Percentiles rank a stretch among this genome's conserved stretches.
phyloP scores from a whole-genome alignment of 495 filamentous ascomycete genomes.

The Podospora didyma region DNA sequence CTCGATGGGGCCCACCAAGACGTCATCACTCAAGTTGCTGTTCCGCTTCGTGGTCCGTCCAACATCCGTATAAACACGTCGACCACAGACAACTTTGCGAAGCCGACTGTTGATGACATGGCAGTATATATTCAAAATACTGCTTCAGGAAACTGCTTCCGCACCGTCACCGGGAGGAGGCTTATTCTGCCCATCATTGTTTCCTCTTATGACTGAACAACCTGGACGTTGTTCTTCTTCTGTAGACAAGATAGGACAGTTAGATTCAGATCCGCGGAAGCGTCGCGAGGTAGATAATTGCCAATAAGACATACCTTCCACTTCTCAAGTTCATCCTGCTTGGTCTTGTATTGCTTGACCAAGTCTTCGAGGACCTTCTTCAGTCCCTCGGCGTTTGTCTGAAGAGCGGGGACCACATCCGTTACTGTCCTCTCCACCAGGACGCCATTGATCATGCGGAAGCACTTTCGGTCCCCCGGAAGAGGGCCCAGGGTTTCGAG shows the following conservation, averaged over 20 bases:
- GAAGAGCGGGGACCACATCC: conserved; percentile 84
- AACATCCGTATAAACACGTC: not conserved
- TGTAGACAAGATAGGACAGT: conserved; percentile 34
- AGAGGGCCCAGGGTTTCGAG: conserved; percentile 89
- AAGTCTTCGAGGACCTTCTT: conserved; percentile 95
- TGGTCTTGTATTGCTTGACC: conserved; percentile 92
- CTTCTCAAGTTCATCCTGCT: conserved; percentile 92
- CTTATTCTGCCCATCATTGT: not conserved
- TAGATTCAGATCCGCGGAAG: conserved; percentile 19
- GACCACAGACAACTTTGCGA: not conserved
- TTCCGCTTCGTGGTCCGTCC: not conserved
- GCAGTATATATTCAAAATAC: not conserved
- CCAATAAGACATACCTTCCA: conserved; percentile 96
- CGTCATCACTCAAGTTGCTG: not conserved
- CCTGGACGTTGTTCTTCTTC: conserved; percentile 99
- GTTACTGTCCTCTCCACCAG: conserved; percentile 88
- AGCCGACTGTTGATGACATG: not conserved
- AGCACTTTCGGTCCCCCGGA: conserved; percentile 85
- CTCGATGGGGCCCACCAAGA: not conserved
- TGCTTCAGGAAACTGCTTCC: not conserved
- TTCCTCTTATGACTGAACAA: conserved; percentile 69
- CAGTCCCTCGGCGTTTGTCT: conserved; percentile 92
- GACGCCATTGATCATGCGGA: conserved; percentile 97
- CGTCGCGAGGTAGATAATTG: no score
- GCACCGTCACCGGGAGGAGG: not conserved